Conservation (phyloP, 2,329 filamentous ascomycete species). For the Hymenoscyphus infarciens region DNA sequence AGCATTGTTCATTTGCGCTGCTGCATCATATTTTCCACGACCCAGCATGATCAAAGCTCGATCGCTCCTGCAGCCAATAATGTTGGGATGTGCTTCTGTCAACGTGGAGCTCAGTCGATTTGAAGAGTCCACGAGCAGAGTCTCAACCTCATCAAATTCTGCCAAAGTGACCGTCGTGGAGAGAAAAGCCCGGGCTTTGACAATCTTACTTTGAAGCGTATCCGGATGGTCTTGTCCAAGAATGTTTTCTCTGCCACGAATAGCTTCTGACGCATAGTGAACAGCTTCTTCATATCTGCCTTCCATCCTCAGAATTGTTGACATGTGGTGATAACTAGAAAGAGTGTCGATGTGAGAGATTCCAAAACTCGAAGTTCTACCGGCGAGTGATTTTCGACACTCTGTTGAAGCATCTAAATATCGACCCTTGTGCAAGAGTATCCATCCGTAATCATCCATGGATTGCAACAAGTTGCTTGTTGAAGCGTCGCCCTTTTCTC, state of each 20-base stretch:
- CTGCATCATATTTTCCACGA: slow-evolving; percentile 27
- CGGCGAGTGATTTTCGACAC: slow-evolving; percentile 24
- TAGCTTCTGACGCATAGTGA: slow-evolving; percentile 22
- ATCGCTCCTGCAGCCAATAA: slow-evolving; percentile 25
- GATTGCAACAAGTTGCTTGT: slow-evolving; percentile 14
- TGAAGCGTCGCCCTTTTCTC: slow-evolving; percentile 14
- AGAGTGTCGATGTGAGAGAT: slow-evolving; percentile 26
- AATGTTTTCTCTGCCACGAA: slow-evolving; percentile 24
- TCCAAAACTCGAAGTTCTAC: slow-evolving; percentile 21
- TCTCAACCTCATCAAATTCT: slow-evolving; percentile 27
- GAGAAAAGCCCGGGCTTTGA: slow-evolving; percentile 24
- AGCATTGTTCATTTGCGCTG: slow-evolving; percentile 24
- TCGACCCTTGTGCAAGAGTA: slow-evolving; percentile 24
- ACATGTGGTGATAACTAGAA: slow-evolving; percentile 25
- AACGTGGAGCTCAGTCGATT: slow-evolving; percentile 20
- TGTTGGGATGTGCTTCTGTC: slow-evolving; percentile 24
- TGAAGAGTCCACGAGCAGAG: slow-evolving; percentile 20
- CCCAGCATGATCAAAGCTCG: slow-evolving; percentile 24
- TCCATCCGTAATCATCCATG: slow-evolving; percentile 21
- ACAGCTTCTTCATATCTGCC: slow-evolving; percentile 26
- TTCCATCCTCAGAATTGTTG: slow-evolving; percentile 21
- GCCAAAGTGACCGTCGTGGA: slow-evolving; percentile 20
- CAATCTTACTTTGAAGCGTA: slow-evolving; percentile 25
- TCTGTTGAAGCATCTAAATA: slow-evolving; percentile 23
- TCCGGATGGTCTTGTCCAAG: slow-evolving; percentile 26